Evolutionary conservation across 352 stramenopile genomes (phyloP), one percentile per base, ranked within the genome.

Genomic region (Phytophthora palmivora): DNA sequence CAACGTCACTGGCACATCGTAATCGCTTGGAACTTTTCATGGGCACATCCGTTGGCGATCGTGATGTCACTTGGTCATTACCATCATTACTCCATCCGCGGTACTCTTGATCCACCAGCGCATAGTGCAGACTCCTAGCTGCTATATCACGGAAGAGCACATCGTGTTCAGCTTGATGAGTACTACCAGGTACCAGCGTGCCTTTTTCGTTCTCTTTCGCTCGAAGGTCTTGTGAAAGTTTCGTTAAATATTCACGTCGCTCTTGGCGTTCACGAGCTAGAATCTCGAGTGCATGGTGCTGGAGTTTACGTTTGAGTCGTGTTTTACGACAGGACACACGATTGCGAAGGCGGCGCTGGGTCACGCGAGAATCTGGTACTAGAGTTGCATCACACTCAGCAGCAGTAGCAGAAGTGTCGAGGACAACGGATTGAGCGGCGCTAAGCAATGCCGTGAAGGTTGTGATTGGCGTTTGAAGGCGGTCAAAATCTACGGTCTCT

Each of bases 291-390:
- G 51, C 44, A n/a, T 62, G 39, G 7, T 82, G 74, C 22, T 78
- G 53, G 11, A 78, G 51, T 43, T 84, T 83, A 18, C 73, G 73
- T 46, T 79, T 82, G 3, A 84, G 57, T 8, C 77, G 71, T 16
- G 73, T 79, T 49, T 84, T 85, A 36, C 74, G 71, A 32, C 74
- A 82, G 11, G 74, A 83, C 7, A 75, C 55, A 37, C 77, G 75
- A 41, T 82, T 81, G 14, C 47, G 67, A 45, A 85, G 61, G 28
- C 72, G 77, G 3, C 70, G 79, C 21, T 58, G 70, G 19, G 30
- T 50, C 18, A 63, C 10, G 19, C 54, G 54, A 24, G 39, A 39
- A 16, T 50, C 36, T 47, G 51, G n/a, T 9, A 15, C 28, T 11
- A 48, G 4, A 8, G n/a, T 26, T 41, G 53, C 33, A n/a, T 64